phyloP scores from a whole-genome alignment of 2,329 filamentous ascomycete genomes.

The Trichoderma atrobrunneum region DNA sequence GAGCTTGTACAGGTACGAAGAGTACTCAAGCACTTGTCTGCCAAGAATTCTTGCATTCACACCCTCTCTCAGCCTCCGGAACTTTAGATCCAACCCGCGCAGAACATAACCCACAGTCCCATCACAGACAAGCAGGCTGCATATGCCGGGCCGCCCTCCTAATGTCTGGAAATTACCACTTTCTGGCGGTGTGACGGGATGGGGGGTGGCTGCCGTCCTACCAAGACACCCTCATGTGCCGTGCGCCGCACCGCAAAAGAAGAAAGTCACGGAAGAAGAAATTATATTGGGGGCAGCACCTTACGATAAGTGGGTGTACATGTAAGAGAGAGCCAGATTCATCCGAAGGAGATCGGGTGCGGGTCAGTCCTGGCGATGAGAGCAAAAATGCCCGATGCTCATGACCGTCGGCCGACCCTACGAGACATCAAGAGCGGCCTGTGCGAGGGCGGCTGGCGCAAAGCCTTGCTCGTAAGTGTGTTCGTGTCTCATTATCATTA shows the following conservation, averaged over 20 bases:
- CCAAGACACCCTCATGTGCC: not conserved
- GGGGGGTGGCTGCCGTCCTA: not conserved
- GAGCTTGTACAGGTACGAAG: not conserved
- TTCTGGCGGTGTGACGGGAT: not conserved
- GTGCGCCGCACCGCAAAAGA: not conserved
- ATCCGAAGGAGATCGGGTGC: not conserved
- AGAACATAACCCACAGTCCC: not conserved
- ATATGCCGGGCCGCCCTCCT: not conserved
- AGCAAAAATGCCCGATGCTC: not conserved
- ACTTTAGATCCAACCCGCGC: not conserved
- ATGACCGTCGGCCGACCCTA: not conserved
- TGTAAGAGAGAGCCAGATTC: not conserved
- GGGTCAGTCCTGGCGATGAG: not conserved
- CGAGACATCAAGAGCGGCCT: not conserved
- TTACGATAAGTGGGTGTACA: not conserved
- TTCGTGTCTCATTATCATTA: slow-evolving; percentile 16
- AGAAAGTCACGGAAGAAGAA: not conserved
- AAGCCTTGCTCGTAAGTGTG: not conserved
- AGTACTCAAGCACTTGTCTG: not conserved
- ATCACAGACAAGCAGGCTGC: not conserved
- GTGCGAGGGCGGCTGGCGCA: not conserved
- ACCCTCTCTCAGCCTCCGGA: not conserved
- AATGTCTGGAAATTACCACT: not conserved
- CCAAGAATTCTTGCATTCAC: not conserved
- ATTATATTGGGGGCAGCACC: not conserved